phyloP scores from a whole-genome alignment of 2,329 filamentous ascomycete species.

The Phyllosticta ampelicida region DNA sequence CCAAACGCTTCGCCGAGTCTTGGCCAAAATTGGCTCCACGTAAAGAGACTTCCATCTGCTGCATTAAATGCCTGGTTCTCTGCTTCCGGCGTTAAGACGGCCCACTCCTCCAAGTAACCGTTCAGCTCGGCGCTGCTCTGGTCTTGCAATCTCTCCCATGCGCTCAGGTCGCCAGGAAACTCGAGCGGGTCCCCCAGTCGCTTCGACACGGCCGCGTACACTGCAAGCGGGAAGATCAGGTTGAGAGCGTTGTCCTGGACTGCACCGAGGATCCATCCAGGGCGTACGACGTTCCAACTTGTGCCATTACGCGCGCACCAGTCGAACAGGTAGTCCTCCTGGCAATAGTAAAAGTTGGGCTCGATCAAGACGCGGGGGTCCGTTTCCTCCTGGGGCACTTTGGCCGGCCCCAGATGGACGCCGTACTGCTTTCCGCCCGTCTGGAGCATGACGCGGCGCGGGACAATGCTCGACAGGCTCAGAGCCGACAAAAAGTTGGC shows the following conservation, averaged over 20 bases:
- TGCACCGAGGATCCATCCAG: constrained; percentile 39
- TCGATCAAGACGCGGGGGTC: constrained; percentile 35
- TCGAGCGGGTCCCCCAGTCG: constrained; percentile 31
- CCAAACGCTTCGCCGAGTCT: constrained; percentile 37
- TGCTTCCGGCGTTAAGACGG: constrained; percentile 31
- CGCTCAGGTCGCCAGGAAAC: constrained; percentile 34
- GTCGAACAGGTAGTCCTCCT: constrained; percentile 39
- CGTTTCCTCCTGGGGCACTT: constrained; percentile 36
- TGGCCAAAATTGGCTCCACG: constrained; percentile 40
- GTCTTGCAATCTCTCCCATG: constrained; percentile 35
- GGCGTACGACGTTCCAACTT: constrained; percentile 39
- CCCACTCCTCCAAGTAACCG: constrained; percentile 41
- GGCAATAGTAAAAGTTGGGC: constrained; percentile 46
- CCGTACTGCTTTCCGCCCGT: constrained; percentile 45
- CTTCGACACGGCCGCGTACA: constrained; percentile 40
- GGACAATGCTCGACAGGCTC: constrained; percentile 30
- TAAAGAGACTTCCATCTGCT: constrained; percentile 34
- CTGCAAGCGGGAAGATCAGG: constrained; percentile 35
- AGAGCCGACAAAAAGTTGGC: constrained; percentile 40
- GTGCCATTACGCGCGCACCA: constrained; percentile 30
- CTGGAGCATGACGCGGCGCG: constrained; percentile 40
- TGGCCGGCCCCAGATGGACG: constrained; percentile 36
- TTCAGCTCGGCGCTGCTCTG: constrained; percentile 39
- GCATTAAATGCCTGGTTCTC: constrained; percentile 41
- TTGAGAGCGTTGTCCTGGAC: constrained; percentile 43